Conservation (phyloP, 805 yeast species). For the Ascoidea asiatica region DNA sequence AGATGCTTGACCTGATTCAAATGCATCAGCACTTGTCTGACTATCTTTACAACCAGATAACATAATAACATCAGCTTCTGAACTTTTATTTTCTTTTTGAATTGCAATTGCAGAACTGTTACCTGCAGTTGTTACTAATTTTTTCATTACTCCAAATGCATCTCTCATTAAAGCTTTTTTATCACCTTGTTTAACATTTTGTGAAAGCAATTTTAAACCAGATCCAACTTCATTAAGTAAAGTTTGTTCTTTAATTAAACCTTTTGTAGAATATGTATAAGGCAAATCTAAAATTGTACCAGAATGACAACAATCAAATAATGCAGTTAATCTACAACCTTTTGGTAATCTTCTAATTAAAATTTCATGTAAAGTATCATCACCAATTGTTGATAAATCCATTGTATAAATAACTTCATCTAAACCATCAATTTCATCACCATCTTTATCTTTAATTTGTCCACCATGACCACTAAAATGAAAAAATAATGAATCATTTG, state of each 20-base stretch:
- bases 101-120: constrained; percentile 14
- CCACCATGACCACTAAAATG: constrained; percentile 76
- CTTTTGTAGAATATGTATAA: constrained; percentile 56
- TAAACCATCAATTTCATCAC: constrained; percentile 51
- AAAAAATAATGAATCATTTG: constrained; percentile 57
- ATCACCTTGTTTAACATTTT: constrained; percentile 36
- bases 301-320: constrained; percentile 65
- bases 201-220: constrained; percentile 41
- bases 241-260: constrained; percentile 60
- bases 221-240: constrained; percentile 52
- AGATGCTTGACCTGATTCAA: constrained; percentile 47
- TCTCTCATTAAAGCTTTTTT: constrained; percentile 21
- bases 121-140: constrained; percentile 5
- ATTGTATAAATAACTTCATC: constrained; percentile 53
- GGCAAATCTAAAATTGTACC: constrained; percentile 68
- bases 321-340: constrained; percentile 56
- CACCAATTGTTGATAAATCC: constrained; percentile 51
- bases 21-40: constrained; percentile 49
- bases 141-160: constrained; percentile 9
- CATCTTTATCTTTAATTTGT: constrained; percentile 40
- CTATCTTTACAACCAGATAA: constrained; percentile 62
- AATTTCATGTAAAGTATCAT: constrained; percentile 49
- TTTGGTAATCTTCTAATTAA: constrained; percentile 49
- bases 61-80: constrained; percentile 55
- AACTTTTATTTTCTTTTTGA: constrained; percentile 34